Conservation (phyloP, 306 rosid genomes). For the Nissolia schottii region DNA sequence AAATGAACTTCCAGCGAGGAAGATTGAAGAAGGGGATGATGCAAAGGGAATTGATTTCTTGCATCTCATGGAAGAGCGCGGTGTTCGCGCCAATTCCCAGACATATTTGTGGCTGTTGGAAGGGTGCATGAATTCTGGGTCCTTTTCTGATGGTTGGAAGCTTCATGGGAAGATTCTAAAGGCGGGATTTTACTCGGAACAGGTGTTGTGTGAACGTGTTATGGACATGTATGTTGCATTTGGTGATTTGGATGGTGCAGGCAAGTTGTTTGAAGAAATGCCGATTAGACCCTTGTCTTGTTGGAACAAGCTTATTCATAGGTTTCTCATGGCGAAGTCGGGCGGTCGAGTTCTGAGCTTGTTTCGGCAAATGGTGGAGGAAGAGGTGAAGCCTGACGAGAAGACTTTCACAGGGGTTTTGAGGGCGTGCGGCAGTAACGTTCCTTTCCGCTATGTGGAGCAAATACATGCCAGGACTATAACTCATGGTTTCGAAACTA, state of each 20-base stretch:
- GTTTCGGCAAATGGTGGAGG: conserved; percentile 45
- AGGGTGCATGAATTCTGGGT: conserved; percentile 50
- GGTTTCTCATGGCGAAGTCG: conserved; percentile 35
- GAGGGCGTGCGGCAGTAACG: conserved; percentile 55
- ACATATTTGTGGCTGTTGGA: conserved; percentile 73
- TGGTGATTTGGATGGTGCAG: conserved; percentile 44
- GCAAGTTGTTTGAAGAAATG: conserved; percentile 59
- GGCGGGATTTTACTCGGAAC: conserved; percentile 50
- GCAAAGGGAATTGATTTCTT: conserved; percentile 43
- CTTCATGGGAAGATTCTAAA: conserved; percentile 71
- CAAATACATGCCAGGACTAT: conserved; percentile 64
- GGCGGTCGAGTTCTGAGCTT: conserved; percentile 31
- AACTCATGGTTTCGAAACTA: conserved; percentile 53
- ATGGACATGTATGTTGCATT: conserved; percentile 42
- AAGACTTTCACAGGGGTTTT: conserved; percentile 50
- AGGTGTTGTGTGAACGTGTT: conserved; percentile 40
- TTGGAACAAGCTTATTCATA: conserved; percentile 65
- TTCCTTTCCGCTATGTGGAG: conserved; percentile 45
- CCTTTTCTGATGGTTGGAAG: conserved; percentile 43
- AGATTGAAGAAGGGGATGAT: conserved; percentile 22
- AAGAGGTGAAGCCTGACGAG: conserved; percentile 48
- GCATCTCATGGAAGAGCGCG: conserved; percentile 61
- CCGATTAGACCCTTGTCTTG: conserved; percentile 35
- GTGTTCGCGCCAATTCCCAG: conserved; percentile 66
- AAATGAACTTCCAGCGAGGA: conserved; percentile 29